These are phyloP conservation scores for Pleurotus eryngii DNA, from an alignment of 768 basidiomycete genomes.

Conservation along the genomic window DNA sequence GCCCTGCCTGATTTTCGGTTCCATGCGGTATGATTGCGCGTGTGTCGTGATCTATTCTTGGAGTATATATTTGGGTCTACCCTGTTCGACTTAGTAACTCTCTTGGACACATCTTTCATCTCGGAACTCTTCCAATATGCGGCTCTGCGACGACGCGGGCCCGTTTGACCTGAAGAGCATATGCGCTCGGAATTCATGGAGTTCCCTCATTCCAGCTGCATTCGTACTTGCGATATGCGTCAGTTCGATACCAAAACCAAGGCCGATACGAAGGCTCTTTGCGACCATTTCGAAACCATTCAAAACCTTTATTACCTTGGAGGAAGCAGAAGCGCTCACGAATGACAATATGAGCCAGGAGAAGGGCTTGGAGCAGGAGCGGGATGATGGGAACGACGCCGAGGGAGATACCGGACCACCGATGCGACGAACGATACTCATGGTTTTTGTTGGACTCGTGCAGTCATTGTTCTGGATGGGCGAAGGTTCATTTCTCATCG, in stretches of 20 bases:
- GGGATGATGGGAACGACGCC: constrained; percentile 14
- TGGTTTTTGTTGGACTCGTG: constrained; percentile 52
- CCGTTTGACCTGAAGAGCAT: constrained; percentile 39
- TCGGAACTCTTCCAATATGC: constrained; percentile 19
- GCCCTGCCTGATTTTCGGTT: too few species aligned
- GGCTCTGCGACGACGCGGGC: constrained; percentile 28
- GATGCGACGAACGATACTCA: constrained; percentile 59
- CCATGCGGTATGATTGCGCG: too few species aligned
- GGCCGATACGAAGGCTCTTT: constrained; percentile 19
- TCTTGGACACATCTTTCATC: too few species aligned
- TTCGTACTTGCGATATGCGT: constrained; percentile 44
- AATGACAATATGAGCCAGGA: constrained; percentile 18
- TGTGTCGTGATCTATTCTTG: not conserved
- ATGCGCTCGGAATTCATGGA: constrained; percentile 53
- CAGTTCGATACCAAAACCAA: constrained; percentile 28
- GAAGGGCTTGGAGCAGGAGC: constrained; percentile 19
- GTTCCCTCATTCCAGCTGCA: constrained; percentile 42
- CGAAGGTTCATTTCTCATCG: constrained; percentile 51
- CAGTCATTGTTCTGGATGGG: constrained; percentile 59
- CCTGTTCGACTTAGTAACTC: not conserved
- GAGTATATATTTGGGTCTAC: not conserved
- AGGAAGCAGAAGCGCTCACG: constrained; percentile 51
- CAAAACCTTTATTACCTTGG: constrained; percentile 42
- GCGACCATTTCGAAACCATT: constrained; percentile 30
- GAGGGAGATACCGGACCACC: constrained; percentile 30